Conservation (phyloP, 768 basidiomycete genomes). For the Suillus spraguei region DNA sequence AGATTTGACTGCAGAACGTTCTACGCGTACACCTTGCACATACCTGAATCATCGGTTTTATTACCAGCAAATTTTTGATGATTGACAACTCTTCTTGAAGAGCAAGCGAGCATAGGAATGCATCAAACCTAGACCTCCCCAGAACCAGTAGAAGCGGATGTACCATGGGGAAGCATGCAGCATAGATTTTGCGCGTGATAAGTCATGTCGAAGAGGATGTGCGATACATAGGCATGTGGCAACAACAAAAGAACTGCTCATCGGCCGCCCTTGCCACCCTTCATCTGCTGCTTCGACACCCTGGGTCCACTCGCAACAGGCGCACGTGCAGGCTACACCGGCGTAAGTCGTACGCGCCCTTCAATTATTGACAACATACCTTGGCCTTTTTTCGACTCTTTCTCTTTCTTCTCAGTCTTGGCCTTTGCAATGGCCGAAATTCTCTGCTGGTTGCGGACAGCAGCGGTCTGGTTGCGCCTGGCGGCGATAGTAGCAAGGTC, state of each 20-base stretch:
- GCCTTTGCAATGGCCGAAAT: slow-evolving; percentile 89
- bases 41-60: slow-evolving; percentile 22
- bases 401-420: slow-evolving; percentile 96
- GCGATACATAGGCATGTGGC: slow-evolving; percentile 26
- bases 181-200: slow-evolving; percentile 18
- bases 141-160: neutral
- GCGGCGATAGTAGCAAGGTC: slow-evolving; percentile 91
- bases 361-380: slow-evolving; percentile 42
- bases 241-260: slow-evolving; percentile 35
- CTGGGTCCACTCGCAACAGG: slow-evolving; percentile 66
- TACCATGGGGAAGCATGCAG: slow-evolving; percentile 7
- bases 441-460: slow-evolving; percentile 79
- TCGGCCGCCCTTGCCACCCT: slow-evolving; percentile 83
- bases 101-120: neutral
- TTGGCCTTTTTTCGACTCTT: slow-evolving; percentile 90
- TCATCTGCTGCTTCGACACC: slow-evolving; percentile 96
- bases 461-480: slow-evolving; percentile 89
- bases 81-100: neutral
- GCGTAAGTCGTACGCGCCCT: slow-evolving; percentile 13
- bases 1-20: slow-evolving; percentile 16
- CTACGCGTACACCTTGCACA: neutral
- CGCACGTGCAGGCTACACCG: slow-evolving; percentile 55
- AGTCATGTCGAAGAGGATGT: slow-evolving; percentile 23
- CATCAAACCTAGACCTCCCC: neutral
- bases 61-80: neutral